Conservation (phyloP, 371 early-diverging fungal genomes). For the Nematocida minor region DNA sequence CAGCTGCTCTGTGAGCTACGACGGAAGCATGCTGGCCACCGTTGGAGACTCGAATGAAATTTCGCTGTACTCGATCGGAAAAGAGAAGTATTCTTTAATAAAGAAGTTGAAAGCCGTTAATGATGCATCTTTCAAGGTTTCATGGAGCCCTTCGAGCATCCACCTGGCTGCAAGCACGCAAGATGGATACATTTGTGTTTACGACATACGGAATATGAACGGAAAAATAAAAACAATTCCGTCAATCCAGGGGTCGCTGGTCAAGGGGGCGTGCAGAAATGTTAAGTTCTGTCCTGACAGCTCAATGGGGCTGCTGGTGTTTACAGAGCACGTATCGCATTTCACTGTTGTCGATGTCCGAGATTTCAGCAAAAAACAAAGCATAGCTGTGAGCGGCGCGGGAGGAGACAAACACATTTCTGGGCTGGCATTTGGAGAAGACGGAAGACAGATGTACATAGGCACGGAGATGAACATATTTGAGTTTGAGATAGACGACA, state of each 20-base stretch:
- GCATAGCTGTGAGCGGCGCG: conserved; percentile 38
- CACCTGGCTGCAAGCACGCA: conserved; percentile 74
- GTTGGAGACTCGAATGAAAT: conserved; percentile 79
- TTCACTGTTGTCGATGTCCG: conserved; percentile 58
- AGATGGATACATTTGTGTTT: conserved; percentile 72
- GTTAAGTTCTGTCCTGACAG: conserved; percentile 60
- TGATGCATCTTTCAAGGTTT: conserved; percentile 72
- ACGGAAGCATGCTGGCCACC: conserved; percentile 72
- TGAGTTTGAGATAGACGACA: conserved; percentile 39
- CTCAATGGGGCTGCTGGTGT: conserved; percentile 59
- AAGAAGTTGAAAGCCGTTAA: conserved; percentile 67
- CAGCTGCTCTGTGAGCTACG: conserved; percentile 72
- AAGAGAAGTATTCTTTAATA: conserved; percentile 68
- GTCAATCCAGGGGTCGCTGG: conserved; percentile 53
- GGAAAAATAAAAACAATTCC: conserved; percentile 39
- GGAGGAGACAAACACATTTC: conserved; percentile 55
- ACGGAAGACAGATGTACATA: conserved; percentile 54
- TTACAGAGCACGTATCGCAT: conserved; percentile 64
- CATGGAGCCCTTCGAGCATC: conserved; percentile 72
- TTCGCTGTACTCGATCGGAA: conserved; percentile 70
- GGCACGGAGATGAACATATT: conserved; percentile 49
- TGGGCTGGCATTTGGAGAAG: conserved; percentile 56
- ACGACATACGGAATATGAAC: conserved; percentile 66
- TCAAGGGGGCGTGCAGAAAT: conserved; percentile 60
- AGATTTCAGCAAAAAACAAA: conserved; percentile 54